These are phyloP conservation scores for Hordeum vulgare DNA, from an alignment of 176 grass and related monocot genomes.

Conservation along the genomic window DNA sequence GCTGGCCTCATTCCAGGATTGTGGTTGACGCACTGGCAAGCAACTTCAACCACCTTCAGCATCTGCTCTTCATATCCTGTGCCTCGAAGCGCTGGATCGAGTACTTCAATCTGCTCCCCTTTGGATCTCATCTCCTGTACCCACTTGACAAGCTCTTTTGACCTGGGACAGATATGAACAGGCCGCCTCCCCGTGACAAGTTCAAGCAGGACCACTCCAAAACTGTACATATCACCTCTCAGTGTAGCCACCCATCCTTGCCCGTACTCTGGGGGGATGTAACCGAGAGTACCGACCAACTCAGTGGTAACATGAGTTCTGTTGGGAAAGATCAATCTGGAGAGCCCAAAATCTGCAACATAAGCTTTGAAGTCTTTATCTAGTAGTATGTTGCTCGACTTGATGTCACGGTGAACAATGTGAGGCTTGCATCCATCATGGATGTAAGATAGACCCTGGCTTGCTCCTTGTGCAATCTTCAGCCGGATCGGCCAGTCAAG, in stretches of 20 bases:
- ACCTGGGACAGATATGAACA: slow-evolving; percentile 26
- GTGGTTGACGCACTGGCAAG: slow-evolving; percentile 38
- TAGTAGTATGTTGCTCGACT: slow-evolving; percentile 74
- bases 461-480: slow-evolving; percentile 61
- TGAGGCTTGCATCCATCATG: slow-evolving; percentile 59
- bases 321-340: slow-evolving; percentile 59
- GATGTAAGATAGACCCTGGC: slow-evolving; percentile 48
- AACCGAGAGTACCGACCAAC: slow-evolving; percentile 66
- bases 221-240: slow-evolving; percentile 79
- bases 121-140: slow-evolving; percentile 34
- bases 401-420: slow-evolving; percentile 83
- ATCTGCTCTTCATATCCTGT: slow-evolving; percentile 53
- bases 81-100: slow-evolving; percentile 29
- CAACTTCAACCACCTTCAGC: slow-evolving; percentile 51
- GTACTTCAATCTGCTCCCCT: slow-evolving; percentile 39
- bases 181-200: slow-evolving; percentile 57
- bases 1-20: slow-evolving; percentile 41
- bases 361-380: slow-evolving; percentile 55
- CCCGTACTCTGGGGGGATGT: slow-evolving; percentile 75
- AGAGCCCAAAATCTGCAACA: slow-evolving; percentile 64
- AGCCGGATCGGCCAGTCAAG: slow-evolving; percentile 60
- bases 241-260: slow-evolving; percentile 62
- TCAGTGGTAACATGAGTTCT: slow-evolving; percentile 75
- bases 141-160: slow-evolving; percentile 52
- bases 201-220: slow-evolving; percentile 77